Conservation (phyloP, 2,329 filamentous ascomycete species). For the Pezicula carpinea region DNA sequence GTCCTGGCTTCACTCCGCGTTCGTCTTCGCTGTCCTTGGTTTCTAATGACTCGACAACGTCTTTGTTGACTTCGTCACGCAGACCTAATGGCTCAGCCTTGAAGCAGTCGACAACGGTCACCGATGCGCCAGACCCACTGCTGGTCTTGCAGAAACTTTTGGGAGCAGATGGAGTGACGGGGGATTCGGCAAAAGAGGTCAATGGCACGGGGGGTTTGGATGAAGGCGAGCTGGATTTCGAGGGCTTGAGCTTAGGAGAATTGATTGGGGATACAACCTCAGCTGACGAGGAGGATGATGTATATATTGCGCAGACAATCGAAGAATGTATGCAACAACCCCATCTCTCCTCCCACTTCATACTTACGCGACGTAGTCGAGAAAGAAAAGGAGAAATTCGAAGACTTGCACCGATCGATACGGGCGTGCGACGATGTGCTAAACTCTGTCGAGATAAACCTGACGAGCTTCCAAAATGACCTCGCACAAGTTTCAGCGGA, state of each 20-base stretch:
- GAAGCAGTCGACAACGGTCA: constrained; percentile 50
- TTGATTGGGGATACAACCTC: constrained; percentile 12
- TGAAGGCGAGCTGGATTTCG: constrained; percentile 71
- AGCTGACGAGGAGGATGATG: constrained; percentile 9
- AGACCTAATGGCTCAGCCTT: constrained; percentile 63
- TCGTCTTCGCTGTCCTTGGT: constrained; percentile 76
- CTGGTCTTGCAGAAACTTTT: constrained; percentile 54
- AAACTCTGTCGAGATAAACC: constrained; percentile 85
- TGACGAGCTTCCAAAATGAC: constrained; percentile 90
- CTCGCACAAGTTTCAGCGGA: constrained; percentile 88
- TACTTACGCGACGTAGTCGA: constrained; percentile 50
- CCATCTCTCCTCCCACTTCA: constrained; percentile 4
- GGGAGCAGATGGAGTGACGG: constrained; percentile 19
- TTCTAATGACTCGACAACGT: constrained; percentile 72
- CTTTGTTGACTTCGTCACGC: constrained; percentile 62
- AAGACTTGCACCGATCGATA: constrained; percentile 88
- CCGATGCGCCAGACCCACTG: constrained; percentile 62
- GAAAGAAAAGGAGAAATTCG: constrained; percentile 76
- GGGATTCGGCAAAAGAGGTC: constrained; percentile 4
- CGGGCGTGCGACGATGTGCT: constrained; percentile 87
- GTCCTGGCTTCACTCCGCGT: constrained; percentile 63
- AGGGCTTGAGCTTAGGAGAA: constrained; percentile 68
- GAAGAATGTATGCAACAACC: constrained; percentile 63
- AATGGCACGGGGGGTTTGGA: constrained; percentile 46
- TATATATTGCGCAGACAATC: constrained; percentile 54